These are phyloP conservation scores for Penicillium sp. DNA, from an alignment of 2,329 filamentous ascomycete genomes.

Conservation along the genomic window DNA sequence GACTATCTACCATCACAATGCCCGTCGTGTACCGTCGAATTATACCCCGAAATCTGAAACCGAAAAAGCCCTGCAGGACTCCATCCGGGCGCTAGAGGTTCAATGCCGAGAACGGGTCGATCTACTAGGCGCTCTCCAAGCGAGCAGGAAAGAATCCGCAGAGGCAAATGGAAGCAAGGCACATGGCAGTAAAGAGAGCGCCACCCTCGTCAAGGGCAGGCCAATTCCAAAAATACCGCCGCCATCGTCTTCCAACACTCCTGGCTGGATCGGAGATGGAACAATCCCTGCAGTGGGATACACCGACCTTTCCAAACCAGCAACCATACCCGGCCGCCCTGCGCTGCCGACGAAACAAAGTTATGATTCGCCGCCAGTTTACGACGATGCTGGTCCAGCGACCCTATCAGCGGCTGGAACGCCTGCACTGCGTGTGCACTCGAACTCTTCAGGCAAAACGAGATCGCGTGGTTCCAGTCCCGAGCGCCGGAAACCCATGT, in stretches of 20 bases:
- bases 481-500: constrained; percentile 58
- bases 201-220: constrained; percentile 30
- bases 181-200: constrained; percentile 21
- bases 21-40: constrained; percentile 67
- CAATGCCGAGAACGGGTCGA: constrained; percentile 94
- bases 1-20: constrained; percentile 82
- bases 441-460: constrained; percentile 38
- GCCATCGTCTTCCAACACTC: constrained; percentile 27
- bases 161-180: constrained; percentile 24
- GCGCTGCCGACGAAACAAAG: constrained; percentile 17
- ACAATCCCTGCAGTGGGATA: constrained; percentile 80
- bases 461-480: constrained; percentile 59
- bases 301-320: constrained; percentile 72
- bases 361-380: constrained; percentile 21
- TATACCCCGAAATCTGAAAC: constrained; percentile 75
- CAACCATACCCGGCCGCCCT: constrained; percentile 54
- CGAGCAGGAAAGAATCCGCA: constrained; percentile 55
- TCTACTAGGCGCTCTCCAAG: constrained; percentile 74
- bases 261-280: constrained; percentile 72
- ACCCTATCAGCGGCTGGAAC: constrained; percentile 14
- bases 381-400: constrained; percentile 14
- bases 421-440: constrained; percentile 26
- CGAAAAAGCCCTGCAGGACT: constrained; percentile 77
- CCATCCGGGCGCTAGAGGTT: constrained; percentile 75
- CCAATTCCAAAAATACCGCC: constrained; percentile 15